Evolutionary conservation across 176 grass and related monocot species (phyloP).

Genomic region (Panicum miliaceum): DNA sequence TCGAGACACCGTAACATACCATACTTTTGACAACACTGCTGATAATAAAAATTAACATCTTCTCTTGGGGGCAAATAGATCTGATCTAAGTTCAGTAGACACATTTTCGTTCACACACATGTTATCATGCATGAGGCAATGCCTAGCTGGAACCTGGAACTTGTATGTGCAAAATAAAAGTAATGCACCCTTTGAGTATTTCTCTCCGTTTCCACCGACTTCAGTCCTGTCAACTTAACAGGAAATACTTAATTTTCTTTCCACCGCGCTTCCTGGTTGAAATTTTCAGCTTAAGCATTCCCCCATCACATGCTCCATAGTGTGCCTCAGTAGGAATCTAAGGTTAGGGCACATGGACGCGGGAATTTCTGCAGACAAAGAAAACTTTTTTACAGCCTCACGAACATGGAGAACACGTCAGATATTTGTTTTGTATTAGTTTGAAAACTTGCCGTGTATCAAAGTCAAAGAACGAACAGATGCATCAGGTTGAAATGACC

Average conservation of each 20-base stretch:
- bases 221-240: neutral
- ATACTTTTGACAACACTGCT: too few relatives aligned
- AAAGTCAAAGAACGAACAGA: constrained; percentile 43
- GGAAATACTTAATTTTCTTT: neutral
- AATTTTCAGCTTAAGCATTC: constrained; percentile 35
- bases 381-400: constrained; percentile 30
- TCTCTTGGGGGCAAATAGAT: too few relatives aligned
- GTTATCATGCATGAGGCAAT: neutral
- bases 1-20: too few relatives aligned
- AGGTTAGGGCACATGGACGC: constrained; percentile 39
- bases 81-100: too few relatives aligned
- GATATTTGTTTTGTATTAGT: constrained; percentile 25
- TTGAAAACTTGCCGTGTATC: constrained; percentile 32
- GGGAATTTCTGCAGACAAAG: constrained; percentile 4
- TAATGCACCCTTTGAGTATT: neutral
- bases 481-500: neutral
- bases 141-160: neutral
- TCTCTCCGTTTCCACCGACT: constrained; percentile 24
- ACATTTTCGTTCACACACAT: neutral
- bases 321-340: constrained; percentile 26
- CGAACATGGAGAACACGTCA: constrained; percentile 44
- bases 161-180: neutral
- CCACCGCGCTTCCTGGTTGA: neutral
- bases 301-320: constrained; percentile 23
- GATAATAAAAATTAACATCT: too few relatives aligned